Percentiles rank a stretch among this genome's conserved stretches.
Evolutionary conservation across 2,329 filamentous ascomycete genomes (phyloP).

Genomic region (Coniochaeta sp.): DNA sequence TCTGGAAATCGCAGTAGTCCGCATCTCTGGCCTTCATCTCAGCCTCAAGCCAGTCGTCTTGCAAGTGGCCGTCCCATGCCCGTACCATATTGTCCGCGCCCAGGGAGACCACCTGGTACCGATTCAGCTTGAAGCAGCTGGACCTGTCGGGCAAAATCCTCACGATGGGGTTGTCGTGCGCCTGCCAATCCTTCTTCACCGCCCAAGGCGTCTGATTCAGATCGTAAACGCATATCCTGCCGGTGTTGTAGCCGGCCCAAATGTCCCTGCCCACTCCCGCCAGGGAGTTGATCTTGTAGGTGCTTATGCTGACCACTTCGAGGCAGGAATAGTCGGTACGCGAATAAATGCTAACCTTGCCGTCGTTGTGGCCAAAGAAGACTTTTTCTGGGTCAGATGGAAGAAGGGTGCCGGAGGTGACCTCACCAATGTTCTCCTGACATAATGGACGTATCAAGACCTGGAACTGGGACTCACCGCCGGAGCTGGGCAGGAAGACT

Average conservation of each 20-base stretch:
- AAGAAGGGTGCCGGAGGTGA: constrained; percentile 75
- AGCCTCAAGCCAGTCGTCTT: constrained; percentile 89
- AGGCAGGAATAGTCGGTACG: constrained; percentile 68
- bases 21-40: constrained; percentile 80
- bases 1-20: constrained; percentile 79
- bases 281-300: constrained; percentile 91
- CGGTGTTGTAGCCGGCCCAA: constrained; percentile 93
- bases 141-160: constrained; percentile 72
- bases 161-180: constrained; percentile 76
- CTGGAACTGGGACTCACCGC: constrained; percentile 65
- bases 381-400: constrained; percentile 69
- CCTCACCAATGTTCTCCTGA: constrained; percentile 70
- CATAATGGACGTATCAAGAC: constrained; percentile 64
- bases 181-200: constrained; percentile 90
- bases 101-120: constrained; percentile 76
- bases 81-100: constrained; percentile 81
- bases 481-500: constrained; percentile 67
- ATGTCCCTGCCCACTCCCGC: constrained; percentile 73
- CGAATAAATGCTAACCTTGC: constrained; percentile 92
- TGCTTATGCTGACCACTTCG: constrained; percentile 76
- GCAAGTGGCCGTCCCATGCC: constrained; percentile 85
- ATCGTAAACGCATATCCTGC: constrained; percentile 91
- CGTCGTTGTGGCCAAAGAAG: constrained; percentile 87
- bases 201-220: constrained; percentile 75
- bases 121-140: constrained; percentile 77